These are phyloP conservation scores for Malassezia obtusa DNA, from an alignment of 1,284 basidiomycete species.

Conservation along the genomic window DNA sequence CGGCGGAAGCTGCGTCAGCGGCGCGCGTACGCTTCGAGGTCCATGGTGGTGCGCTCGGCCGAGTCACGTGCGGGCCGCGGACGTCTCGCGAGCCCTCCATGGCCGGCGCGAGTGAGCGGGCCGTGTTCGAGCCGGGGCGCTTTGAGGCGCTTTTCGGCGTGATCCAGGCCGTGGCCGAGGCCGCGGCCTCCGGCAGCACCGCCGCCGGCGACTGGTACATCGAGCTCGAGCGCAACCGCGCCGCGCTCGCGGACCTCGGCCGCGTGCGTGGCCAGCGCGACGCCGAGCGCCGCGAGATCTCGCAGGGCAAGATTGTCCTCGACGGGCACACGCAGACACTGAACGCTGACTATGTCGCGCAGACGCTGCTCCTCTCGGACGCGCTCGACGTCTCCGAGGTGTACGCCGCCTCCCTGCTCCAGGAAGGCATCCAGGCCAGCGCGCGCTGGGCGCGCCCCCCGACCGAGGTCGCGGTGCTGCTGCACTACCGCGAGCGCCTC, in stretches of 20 bases:
- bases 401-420: constrained; percentile 43
- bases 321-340: constrained; percentile 30
- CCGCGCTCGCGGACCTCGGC: constrained; percentile 36
- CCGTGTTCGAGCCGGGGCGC: constrained; percentile 34
- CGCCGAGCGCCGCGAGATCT: constrained; percentile 38
- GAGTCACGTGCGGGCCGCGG: constrained; percentile 5
- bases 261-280: constrained; percentile 27
- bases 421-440: constrained; percentile 33
- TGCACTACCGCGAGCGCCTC: constrained; percentile 40
- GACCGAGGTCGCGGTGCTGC: constrained; percentile 38
- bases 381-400: constrained; percentile 38
- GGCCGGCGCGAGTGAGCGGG: constrained; percentile 15
- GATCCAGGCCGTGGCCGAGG: constrained; percentile 26
- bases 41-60: constrained; percentile 10
- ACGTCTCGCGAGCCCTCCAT: not conserved
- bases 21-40: constrained; percentile 1
- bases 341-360: constrained; percentile 42
- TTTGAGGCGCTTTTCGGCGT: constrained; percentile 37
- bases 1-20: constrained; percentile 57
- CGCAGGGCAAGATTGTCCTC: constrained; percentile 36
- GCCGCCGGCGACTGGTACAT: constrained; percentile 41
- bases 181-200: constrained; percentile 20
- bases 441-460: constrained; percentile 38
- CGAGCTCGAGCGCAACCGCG: constrained; percentile 32
- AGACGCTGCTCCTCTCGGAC: constrained; percentile 34